Base-by-base conservation (phyloP, 2,329 filamentous ascomycete species). In the Sphaerulina vaccinii region DNA sequence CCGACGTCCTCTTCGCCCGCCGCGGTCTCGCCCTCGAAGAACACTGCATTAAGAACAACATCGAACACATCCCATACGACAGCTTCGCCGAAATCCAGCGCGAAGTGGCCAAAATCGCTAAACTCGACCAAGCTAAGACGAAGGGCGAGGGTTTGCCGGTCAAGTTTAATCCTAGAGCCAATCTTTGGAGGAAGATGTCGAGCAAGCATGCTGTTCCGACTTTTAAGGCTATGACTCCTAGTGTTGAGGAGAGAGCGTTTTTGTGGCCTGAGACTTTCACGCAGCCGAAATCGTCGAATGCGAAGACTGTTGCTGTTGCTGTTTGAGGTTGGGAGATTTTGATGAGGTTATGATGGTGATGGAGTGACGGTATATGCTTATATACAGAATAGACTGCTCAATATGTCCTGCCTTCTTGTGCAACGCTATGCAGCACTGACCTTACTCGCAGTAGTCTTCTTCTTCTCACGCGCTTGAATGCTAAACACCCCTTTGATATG, bases 1-100 rank as follows among this genome's bases (percentile, higher is more conserved):
- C 84, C 1, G 84, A 87, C 62, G 80, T 87, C 0, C 77, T 87
- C 9, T 87, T 87, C 62, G 83, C 84, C 0, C 77, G 84, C 9
- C 76, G 79, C n/a, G 83, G 84, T 0, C 72, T 87, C 33, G 73
- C 80, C 1, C 73, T 87, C 13, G 84, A 87, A 67, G 80, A 85
- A 63, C 84, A 86, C 68, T 87, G 84, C 68, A 60, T 78, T 51
- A 81, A 85, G 66, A 75, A 86, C 68, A 70, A 72, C 32, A 82
- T 87, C 55, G 52, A 75, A 1, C 83, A 84, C 65, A 79, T 79
- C 24, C 72, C 81, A 0, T 87, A 84, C 63, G 82, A 86, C 65
- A 84, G 80, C 0, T 87, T 87, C 62, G 77, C 80, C 39, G 84
- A 85, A 66, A 81, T 87, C 62, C 80, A 85, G 70, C 70, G 63